Evolutionary conservation across 1,139 yeast species (phyloP).

Genomic region (Saccharomyces hybrid): DNA sequence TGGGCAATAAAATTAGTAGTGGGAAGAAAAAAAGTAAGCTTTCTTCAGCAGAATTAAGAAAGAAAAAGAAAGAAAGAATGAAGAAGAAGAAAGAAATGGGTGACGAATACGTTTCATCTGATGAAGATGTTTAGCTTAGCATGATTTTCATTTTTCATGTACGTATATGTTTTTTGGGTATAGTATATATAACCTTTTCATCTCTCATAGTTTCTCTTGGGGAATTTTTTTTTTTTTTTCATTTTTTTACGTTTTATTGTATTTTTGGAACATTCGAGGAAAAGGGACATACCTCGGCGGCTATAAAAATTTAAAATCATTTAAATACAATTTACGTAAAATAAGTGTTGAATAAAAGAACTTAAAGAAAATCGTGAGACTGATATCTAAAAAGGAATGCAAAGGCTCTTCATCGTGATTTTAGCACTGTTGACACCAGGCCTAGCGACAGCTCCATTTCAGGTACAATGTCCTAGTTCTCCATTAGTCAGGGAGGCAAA

Average conservation of each 20-base stretch:
- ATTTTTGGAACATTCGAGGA: not conserved
- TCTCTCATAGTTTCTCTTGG: too few relatives aligned
- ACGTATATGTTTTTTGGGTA: too few relatives aligned
- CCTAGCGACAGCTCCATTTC: constrained; percentile 31
- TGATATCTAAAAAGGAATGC: not conserved
- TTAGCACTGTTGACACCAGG: constrained; percentile 11
- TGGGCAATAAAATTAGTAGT: constrained; percentile 97
- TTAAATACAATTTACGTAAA: not conserved
- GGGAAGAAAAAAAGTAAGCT: constrained; percentile 93
- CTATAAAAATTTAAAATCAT: not conserved
- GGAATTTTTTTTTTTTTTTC: not conserved
- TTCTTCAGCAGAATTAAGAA: constrained; percentile 96
- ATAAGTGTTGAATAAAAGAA: not conserved
- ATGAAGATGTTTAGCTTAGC: constrained; percentile 40
- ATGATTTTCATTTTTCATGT: too few relatives aligned
- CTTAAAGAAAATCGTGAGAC: not conserved
- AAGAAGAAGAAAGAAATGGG: constrained; percentile 99
- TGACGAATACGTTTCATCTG: constrained; percentile 96
- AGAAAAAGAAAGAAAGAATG: constrained; percentile 99
- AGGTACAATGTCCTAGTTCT: constrained; percentile 37
- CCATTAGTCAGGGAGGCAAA: constrained; percentile 36
- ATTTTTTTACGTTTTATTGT: not conserved
- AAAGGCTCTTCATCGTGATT: not conserved
- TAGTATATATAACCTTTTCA: too few relatives aligned
- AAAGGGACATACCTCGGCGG: not conserved